Base-by-base conservation (phyloP, 352 stramenopile genomes). In the Globisporangium takayamanum region DNA sequence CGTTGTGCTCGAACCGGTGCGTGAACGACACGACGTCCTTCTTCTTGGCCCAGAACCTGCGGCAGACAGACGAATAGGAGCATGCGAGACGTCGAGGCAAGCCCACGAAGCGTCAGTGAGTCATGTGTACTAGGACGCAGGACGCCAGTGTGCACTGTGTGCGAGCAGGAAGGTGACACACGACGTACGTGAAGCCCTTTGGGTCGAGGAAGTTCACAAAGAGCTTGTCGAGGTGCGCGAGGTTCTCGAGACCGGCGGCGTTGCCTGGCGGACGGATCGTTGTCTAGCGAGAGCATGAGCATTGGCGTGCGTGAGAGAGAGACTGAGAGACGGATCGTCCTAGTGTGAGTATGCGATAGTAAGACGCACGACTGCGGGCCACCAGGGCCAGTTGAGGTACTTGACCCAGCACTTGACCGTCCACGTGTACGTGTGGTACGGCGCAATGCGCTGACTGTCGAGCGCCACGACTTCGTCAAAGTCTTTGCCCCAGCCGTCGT, bases 351-450 rank as follows among this genome's bases (percentile, higher is more conserved):
- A 5, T n/a, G 39, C 1, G 41, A 14, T n/a, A 30, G 25, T 39
- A 8, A 2, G 6, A 69, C 70, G 25, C 42, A 92, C 82, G 41
- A 92, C 16, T 2, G 78, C 80, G 1, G 82, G 80, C 82, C 82
- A 92, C 55, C 80, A 67, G 3, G 82, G 82, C 78, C 78, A 92
- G 54, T 92, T 92, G 15, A 83, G 69, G 63, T 89, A 92, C 56
- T 87, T 88, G 55, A 78, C 80, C 82, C 82, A 92, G 59, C 80
- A 88, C 63, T 90, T 90, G 59, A 89, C 80, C 10, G 66, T 54
- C 78, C 72, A 87, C 42, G 82, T 92, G 55, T 81, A 92, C 36
- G 78, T 88, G 50, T 92, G 74, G 59, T 78, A 88, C 8, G 82
- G 82, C 12, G 80, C 82, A 25, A 90, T 73, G 10, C 80, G 76